A percentile compares a stretch with the other conserved stretches of the same genome.
These are phyloP conservation scores for Kazachstania africana DNA, from an alignment of 805 yeast genomes.

Conservation along the genomic window DNA sequence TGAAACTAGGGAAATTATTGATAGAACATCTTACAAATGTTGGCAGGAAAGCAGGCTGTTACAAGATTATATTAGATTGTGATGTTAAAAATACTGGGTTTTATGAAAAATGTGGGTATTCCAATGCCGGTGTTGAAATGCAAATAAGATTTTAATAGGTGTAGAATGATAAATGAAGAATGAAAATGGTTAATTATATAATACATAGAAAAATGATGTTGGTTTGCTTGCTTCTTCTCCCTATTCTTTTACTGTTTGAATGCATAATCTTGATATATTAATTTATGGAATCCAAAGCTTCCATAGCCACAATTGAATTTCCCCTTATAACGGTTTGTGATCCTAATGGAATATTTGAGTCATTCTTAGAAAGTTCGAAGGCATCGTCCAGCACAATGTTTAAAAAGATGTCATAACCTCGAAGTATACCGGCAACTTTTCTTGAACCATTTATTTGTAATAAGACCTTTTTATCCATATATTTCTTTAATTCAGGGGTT, in stretches of 20 bases:
- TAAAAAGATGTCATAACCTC: constrained; percentile 77
- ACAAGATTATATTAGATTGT: constrained; percentile 85
- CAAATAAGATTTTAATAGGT: constrained; percentile 22
- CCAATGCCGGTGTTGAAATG: constrained; percentile 60
- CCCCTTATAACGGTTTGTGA: constrained; percentile 61
- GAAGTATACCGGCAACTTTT: constrained; percentile 62
- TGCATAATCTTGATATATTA: neutral
- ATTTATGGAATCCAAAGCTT: constrained; percentile 29
- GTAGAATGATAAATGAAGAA: too few relatives aligned
- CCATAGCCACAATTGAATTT: constrained; percentile 63
- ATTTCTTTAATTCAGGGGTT: constrained; percentile 52
- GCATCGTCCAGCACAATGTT: constrained; percentile 66
- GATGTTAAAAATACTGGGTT: constrained; percentile 70
- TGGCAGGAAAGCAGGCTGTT: constrained; percentile 57
- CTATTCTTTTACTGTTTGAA: too few relatives aligned
- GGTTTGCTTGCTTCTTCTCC: too few relatives aligned
- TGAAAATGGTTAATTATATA: neutral
- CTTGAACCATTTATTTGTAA: constrained; percentile 73
- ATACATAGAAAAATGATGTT: too few relatives aligned
- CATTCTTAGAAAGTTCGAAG: constrained; percentile 42
- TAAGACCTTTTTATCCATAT: constrained; percentile 64
- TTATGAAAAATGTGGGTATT: constrained; percentile 79
- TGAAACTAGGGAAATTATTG: constrained; percentile 59
- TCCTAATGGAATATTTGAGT: constrained; percentile 48
- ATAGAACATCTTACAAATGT: constrained; percentile 49